These are phyloP conservation scores for Penicillium atrosanguineum DNA, from an alignment of 495 filamentous ascomycete species.

Conservation along the genomic window DNA sequence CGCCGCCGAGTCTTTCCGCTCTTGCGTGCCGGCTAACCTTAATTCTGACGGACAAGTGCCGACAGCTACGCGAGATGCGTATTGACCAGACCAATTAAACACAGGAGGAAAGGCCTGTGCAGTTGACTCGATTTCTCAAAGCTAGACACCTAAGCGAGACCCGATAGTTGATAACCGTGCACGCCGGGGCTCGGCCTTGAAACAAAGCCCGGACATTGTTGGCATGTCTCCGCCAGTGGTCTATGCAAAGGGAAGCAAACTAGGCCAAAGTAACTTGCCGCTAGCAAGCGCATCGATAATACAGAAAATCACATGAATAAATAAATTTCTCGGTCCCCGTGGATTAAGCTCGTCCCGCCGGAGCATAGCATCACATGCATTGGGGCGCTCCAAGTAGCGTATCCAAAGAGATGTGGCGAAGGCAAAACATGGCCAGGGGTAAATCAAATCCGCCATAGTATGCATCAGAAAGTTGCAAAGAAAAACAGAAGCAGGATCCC, in stretches of 20 bases:
- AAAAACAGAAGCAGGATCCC: constrained; percentile 5
- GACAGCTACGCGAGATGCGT: neutral
- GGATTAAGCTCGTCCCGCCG: too few relatives aligned
- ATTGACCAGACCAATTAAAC: neutral
- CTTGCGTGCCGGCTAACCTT: neutral
- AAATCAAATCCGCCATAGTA: constrained; percentile 19
- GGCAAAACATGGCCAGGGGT: constrained; percentile 13
- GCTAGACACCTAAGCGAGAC: neutral
- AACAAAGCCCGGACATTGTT: neutral
- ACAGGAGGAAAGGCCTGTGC: neutral
- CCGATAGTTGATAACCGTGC: neutral
- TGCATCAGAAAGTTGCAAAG: constrained; percentile 20
- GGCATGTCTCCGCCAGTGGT: neutral
- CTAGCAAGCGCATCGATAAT: constrained; percentile 1
- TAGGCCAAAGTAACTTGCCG: constrained; percentile 3
- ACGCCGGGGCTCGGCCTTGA: neutral
- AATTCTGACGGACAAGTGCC: neutral
- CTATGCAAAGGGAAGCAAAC: neutral
- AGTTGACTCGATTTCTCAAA: neutral
- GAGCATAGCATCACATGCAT: constrained; percentile 18
- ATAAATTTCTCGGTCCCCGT: too few relatives aligned
- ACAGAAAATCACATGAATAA: constrained; percentile 10
- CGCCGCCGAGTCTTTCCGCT: neutral
- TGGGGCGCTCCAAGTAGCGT: constrained; percentile 12
- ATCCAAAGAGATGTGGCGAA: constrained; percentile 11